phyloP scores from a whole-genome alignment of 805 yeast genomes.

The Hanseniaspora nectarophila region DNA sequence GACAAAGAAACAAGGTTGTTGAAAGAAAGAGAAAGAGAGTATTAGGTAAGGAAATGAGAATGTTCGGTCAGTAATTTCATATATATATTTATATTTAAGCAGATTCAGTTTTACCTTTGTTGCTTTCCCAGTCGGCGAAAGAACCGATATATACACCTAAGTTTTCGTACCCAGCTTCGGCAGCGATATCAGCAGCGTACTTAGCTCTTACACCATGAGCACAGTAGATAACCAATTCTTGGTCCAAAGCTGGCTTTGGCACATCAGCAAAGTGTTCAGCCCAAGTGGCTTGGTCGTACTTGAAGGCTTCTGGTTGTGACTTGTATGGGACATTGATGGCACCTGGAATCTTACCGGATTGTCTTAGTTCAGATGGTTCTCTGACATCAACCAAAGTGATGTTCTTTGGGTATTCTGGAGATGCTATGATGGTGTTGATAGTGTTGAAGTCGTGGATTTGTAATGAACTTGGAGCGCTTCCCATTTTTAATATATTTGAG shows the following conservation, averaged over 20 bases:
- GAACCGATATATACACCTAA: constrained; percentile 83
- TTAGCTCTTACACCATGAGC: constrained; percentile 84
- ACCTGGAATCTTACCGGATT: constrained; percentile 66
- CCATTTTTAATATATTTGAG: constrained; percentile 16
- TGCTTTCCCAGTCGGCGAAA: constrained; percentile 64
- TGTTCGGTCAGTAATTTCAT: constrained; percentile 28
- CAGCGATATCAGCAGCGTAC: constrained; percentile 83
- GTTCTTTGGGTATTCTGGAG: constrained; percentile 35
- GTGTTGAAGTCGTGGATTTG: constrained; percentile 38
- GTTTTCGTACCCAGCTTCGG: constrained; percentile 73
- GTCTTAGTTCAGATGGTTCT: constrained; percentile 65
- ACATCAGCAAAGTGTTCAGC: constrained; percentile 64
- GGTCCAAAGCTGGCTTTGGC: constrained; percentile 57
- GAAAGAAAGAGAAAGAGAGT: constrained; percentile 80
- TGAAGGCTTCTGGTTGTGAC: constrained; percentile 84
- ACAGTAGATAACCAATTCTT: constrained; percentile 80
- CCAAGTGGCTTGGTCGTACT: constrained; percentile 66
- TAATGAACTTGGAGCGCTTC: constrained; percentile 29
- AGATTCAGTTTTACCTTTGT: constrained; percentile 16
- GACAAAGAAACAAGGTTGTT: constrained; percentile 67
- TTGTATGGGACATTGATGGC: constrained; percentile 83
- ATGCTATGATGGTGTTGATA: constrained; percentile 36
- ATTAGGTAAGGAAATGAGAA: constrained; percentile 65
- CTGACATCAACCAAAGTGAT: constrained; percentile 71
- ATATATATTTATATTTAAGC: background rate